Evolutionary conservation across 139 green algal species (phyloP).

Genomic region (Ettlia oleoabundans): DNA sequence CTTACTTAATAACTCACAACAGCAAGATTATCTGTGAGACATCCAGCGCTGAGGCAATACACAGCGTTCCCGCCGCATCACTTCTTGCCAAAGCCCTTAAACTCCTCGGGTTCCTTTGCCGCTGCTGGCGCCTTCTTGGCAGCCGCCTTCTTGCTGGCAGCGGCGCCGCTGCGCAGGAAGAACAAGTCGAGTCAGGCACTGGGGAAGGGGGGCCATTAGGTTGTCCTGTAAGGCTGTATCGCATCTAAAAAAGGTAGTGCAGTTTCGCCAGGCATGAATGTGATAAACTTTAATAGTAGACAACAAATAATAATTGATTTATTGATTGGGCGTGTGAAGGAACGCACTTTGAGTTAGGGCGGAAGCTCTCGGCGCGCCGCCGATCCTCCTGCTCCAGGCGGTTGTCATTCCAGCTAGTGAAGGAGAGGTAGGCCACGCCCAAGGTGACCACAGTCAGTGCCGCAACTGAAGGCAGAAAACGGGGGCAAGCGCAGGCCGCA

Average conservation of each 20-base stretch:
- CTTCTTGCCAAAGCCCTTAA: constrained; percentile 32
- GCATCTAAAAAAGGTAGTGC: too few relatives aligned
- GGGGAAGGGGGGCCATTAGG: background rate
- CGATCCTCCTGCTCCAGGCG: constrained; percentile 42
- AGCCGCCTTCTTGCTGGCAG: background rate
- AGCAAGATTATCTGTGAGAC: too few relatives aligned
- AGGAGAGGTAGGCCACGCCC: constrained; percentile 50
- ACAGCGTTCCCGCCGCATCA: too few relatives aligned
- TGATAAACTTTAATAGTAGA: background rate
- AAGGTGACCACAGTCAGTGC: constrained; percentile 49
- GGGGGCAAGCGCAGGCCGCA: too few relatives aligned
- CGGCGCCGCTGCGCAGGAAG: background rate
- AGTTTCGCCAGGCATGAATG: background rate
- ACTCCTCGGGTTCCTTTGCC: constrained; percentile 1
- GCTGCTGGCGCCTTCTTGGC: background rate
- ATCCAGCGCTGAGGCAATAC: too few relatives aligned
- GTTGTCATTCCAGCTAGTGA: constrained; percentile 44
- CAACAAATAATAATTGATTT: background rate
- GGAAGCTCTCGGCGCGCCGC: background rate
- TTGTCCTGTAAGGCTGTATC: too few relatives aligned
- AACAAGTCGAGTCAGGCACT: background rate
- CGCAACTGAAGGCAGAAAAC: too few relatives aligned
- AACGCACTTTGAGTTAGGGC: background rate
- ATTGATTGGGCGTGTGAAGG: background rate
- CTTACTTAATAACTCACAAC: too few relatives aligned